phyloP scores from a whole-genome alignment of 306 rosid species.

The Hippophae gyantsensis region DNA sequence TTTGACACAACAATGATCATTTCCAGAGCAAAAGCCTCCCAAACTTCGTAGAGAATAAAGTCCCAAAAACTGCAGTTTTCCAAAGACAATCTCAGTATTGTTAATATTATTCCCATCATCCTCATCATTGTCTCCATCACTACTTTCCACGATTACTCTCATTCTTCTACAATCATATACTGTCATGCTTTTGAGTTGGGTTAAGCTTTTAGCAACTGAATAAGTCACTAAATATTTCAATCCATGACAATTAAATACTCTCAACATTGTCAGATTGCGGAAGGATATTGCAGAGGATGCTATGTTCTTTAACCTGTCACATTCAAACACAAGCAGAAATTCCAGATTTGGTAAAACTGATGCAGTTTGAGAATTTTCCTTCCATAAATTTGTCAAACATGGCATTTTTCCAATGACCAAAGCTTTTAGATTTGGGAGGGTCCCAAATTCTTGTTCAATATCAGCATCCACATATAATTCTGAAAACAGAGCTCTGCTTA shows the following conservation, averaged over 20 bases:
- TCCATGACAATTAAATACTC: not conserved
- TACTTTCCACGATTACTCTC: not conserved
- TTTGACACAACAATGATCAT: not conserved
- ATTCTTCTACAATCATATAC: not conserved
- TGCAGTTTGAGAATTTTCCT: not conserved
- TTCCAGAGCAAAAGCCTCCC: not conserved
- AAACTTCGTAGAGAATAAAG: not conserved
- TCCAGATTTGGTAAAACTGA: not conserved
- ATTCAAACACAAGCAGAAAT: fast-evolving
- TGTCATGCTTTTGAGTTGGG: not conserved
- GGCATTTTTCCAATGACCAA: fast-evolving
- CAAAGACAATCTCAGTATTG: not conserved
- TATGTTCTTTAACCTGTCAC: not conserved
- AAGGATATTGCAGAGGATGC: not conserved
- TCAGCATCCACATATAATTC: not conserved
- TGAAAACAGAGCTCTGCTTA: too few species aligned
- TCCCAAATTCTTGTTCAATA: too few species aligned
- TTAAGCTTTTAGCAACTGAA: not conserved
- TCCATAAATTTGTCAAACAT: not conserved
- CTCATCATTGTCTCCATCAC: not conserved
- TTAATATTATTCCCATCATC: too few species aligned
- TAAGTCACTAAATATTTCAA: not conserved
- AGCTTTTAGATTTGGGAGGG: not conserved
- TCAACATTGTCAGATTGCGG: not conserved
- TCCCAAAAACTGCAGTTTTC: not conserved